phyloP scores from a whole-genome alignment of 148 eudicot species.

The Cornus controversa region DNA sequence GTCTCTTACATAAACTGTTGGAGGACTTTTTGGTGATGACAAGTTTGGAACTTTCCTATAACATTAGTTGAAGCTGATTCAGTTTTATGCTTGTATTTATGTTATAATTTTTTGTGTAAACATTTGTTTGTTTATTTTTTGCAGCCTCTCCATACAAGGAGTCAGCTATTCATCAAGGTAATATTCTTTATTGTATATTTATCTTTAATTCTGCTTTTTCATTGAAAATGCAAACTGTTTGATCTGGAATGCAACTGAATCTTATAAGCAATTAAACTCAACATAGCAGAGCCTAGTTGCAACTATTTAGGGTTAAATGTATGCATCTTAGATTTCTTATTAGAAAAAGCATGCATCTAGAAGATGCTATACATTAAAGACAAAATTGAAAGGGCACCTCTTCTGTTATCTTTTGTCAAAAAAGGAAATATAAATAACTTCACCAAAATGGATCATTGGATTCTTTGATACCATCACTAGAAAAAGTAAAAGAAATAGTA shows the following conservation, averaged over 20 bases:
- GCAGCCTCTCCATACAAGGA: slow-evolving; percentile 93
- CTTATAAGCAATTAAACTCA: background rate
- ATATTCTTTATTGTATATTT: background rate
- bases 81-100: too few species aligned
- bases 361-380: background rate
- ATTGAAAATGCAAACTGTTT: background rate
- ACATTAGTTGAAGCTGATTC: too few species aligned
- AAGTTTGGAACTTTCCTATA: too few species aligned
- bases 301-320: background rate
- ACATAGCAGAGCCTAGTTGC: background rate
- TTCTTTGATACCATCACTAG: background rate
- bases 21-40: too few species aligned
- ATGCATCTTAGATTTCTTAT: too few species aligned
- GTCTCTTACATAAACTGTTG: too few species aligned
- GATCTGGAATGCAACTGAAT: background rate
- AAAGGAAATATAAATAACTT: too few species aligned
- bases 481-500: too few species aligned
- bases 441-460: background rate
- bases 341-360: too few species aligned
- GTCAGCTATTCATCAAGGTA: slow-evolving; percentile 87
- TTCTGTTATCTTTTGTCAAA: background rate
- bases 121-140: slow-evolving; percentile 24
- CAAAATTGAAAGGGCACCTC: background rate
- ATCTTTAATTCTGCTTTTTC: too few species aligned
- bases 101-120: slow-evolving; percentile 8